These are phyloP conservation scores for Ophiostoma ulmi DNA, from an alignment of 2,329 filamentous ascomycete species.

Conservation along the genomic window DNA sequence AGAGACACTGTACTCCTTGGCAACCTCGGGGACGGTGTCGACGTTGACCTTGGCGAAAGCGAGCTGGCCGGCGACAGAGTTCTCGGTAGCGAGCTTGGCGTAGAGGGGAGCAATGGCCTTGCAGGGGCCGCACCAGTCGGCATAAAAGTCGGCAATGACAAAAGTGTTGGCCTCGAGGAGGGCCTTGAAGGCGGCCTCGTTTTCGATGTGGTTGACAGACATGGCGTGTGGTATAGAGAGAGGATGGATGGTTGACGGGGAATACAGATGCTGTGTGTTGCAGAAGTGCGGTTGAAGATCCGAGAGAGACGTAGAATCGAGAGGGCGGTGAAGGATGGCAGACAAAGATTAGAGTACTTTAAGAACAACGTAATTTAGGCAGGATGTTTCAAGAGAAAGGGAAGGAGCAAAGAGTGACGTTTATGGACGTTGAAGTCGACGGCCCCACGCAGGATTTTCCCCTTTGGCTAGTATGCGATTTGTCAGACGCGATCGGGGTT, in stretches of 20 bases:
- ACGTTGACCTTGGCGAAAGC: slow-evolving; percentile 57
- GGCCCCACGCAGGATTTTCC: slow-evolving; percentile 7
- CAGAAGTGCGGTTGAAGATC: not conserved
- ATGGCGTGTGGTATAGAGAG: not conserved
- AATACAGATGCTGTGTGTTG: not conserved
- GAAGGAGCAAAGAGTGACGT: slow-evolving; percentile 11
- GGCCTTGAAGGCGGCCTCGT: slow-evolving; percentile 44
- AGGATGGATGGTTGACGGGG: not conserved
- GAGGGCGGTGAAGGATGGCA: slow-evolving; percentile 9
- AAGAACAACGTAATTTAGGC: not conserved
- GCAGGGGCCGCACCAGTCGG: slow-evolving; percentile 58
- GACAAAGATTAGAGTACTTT: not conserved
- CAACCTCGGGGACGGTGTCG: slow-evolving; percentile 48
- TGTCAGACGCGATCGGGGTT: slow-evolving; percentile 1
- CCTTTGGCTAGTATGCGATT: not conserved
- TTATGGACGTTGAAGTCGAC: not conserved
- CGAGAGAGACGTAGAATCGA: not conserved
- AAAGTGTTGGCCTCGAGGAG: slow-evolving; percentile 46
- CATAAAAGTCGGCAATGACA: slow-evolving; percentile 54
- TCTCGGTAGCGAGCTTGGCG: slow-evolving; percentile 42
- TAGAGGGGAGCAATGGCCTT: slow-evolving; percentile 54
- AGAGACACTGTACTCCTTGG: slow-evolving; percentile 46
- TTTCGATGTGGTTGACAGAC: slow-evolving; percentile 38
- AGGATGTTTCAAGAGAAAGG: not conserved
- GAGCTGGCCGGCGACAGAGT: slow-evolving; percentile 40